Evolutionary conservation across 257 asterid genomes (phyloP).

Genomic region (Pogostemon cablin): DNA sequence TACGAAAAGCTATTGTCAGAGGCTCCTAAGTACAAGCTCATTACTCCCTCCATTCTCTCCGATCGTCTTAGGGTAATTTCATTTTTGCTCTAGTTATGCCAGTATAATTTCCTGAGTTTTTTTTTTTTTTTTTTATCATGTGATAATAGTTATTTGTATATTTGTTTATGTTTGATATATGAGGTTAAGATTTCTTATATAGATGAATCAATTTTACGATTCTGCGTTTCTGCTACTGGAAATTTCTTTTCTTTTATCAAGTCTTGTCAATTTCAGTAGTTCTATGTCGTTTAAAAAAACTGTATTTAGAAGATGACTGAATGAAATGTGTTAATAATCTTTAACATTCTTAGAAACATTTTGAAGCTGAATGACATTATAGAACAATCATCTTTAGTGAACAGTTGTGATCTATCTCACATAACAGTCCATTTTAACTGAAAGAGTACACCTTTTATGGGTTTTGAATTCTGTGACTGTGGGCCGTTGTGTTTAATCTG

Average conservation of each 20-base stretch:
- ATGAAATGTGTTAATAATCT: too few species aligned
- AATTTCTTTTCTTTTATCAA: too few species aligned
- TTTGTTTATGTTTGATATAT: neutral
- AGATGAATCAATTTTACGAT: neutral
- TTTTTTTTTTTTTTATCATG: neutral
- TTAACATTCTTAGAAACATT: too few species aligned
- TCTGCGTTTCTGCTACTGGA: too few species aligned
- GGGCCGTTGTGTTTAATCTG: too few species aligned
- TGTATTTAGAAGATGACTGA: too few species aligned
- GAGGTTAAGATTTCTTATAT: neutral
- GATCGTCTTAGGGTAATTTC: constrained; percentile 87
- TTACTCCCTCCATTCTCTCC: constrained; percentile 89
- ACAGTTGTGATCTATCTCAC: neutral
- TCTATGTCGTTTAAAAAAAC: too few species aligned
- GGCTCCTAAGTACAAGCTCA: constrained; percentile 92
- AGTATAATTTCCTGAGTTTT: neutral
- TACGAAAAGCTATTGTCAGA: constrained; percentile 81
- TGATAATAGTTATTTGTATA: neutral
- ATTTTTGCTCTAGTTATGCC: neutral
- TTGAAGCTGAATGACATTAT: neutral
- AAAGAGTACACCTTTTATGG: too few species aligned
- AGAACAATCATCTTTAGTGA: neutral
- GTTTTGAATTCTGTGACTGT: too few species aligned
- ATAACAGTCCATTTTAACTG: too few species aligned
- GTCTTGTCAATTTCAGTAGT: too few species aligned